Evolutionary conservation across 192 early-diverging fungal species (phyloP).

Genomic region (Lobosporangium transversale): DNA sequence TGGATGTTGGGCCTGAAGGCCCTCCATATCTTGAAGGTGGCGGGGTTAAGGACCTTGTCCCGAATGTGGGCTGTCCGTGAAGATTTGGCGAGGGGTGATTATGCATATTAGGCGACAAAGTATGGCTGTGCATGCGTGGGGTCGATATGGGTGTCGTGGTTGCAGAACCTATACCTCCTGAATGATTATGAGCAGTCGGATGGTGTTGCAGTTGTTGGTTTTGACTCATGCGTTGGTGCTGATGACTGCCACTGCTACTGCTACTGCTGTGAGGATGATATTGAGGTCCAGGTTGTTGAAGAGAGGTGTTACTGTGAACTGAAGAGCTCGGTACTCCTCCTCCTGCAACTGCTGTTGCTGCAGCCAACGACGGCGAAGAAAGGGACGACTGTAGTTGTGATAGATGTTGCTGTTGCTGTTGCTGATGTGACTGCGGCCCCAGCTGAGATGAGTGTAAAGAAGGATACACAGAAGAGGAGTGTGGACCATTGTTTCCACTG

Average conservation of each 20-base stretch:
- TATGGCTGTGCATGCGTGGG: background rate
- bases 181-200: no score
- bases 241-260: background rate
- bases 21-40: constrained; percentile 17
- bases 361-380: no score
- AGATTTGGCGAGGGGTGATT: constrained; percentile 12
- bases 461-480: constrained; percentile 12
- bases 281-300: background rate
- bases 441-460: constrained; percentile 8
- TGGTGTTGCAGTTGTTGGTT: constrained; percentile 21
- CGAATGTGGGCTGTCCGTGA: constrained; percentile 10
- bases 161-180: constrained; percentile 12
- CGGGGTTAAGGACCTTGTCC: constrained; percentile 22
- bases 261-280: constrained; percentile 3
- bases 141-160: constrained; percentile 9
- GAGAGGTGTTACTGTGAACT: background rate
- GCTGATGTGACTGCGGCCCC: background rate
- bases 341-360: background rate
- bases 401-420: background rate
- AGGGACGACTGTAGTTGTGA: background rate
- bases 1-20: background rate
- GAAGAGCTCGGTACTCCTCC: background rate
- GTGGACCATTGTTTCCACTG: no score
- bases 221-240: constrained; percentile 12
- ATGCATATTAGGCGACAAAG: constrained; percentile 3